Evolutionary conservation across 164 flowering plant genomes (phyloP), one percentile per base, ranked within the genome.

Genomic region (Tetrastigma voinierianum): DNA sequence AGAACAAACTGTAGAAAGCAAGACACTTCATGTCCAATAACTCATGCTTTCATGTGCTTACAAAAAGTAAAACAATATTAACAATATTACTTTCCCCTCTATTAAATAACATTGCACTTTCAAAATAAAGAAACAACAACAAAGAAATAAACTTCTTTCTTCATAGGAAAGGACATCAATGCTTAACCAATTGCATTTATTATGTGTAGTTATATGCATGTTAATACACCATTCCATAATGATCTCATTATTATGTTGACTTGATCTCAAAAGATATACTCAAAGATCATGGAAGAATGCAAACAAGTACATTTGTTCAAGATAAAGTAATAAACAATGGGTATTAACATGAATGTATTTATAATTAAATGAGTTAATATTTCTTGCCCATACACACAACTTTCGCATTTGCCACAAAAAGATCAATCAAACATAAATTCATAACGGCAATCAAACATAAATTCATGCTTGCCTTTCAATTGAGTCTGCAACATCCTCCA

Each of bases 401-500:
- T 49, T 49, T 3, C 25, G 2, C 32, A 24, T 16, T 20, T 21
- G 25, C 60, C 18, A 46, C n/a, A 61, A 17, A n/a, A 11, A 61
- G 20, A 47, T 13, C 11, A 23, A 10, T 21, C 19, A 7, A 15
- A 24, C 16, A 45, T 59, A 59, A 17, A n/a, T 9, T 11, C 20
- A 18, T 45, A 57, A 16, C 48, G 4, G 45, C 55, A 68, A 46
- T 51, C n/a, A 47, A 24, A 64, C 49, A 20, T 16, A 9, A 57
- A 45, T n/a, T n/a, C n/a, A n/a, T 62, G 70, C 82, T 83, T 80
- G 64, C 98, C 95, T 96, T 81, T 93, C 97, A 70, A 96, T 90
- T 56, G 99, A 93, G 48, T 96, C 97, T 21, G 98, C 99, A 75
- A 96, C 90, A 82, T 88, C 93, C 72, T 96, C 99, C 82, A 96